Base-by-base conservation (phyloP, 805 yeast genomes). In the Suhomyces sp. region DNA sequence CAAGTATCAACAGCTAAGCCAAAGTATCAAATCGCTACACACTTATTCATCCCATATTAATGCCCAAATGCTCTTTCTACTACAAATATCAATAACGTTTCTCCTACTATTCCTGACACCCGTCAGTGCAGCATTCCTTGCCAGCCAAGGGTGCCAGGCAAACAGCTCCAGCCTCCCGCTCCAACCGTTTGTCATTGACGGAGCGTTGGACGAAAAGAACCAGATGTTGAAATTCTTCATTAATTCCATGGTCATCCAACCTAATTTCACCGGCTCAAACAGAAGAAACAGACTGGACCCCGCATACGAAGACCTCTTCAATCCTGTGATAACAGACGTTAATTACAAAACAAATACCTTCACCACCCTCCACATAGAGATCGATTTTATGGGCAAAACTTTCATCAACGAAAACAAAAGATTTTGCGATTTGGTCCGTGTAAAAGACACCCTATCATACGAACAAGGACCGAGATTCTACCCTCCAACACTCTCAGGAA, bases 281-380 rank as follows among this genome's bases (percentile, higher is more conserved):
- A 14, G 37, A 15, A 3, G 19, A n/a, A 18, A 27, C 18, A 17
- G 19, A 3, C 12, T 7, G 13, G 28, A 18, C 19, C 36, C 33
- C 9, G 33, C 26, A 11, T 23, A 31, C 16, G 14, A 19, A 28
- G 26, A 34, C n/a, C 22, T 32, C 19, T 29, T 30, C 17, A 17
- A 35, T 11, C 42, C 42, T 11, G 35, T 56, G 4, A 65, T 74
- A 7, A 44, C 57, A 10, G 80, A 75, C 40, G 72, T 73, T 20
- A 65, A 76, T 44, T 8, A 43, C 2, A 53, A 65, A 3, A 68
- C 79, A 1, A 73, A 74, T 50, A 63, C 55, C 42, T 74, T 53
- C 47, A 72, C 80, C 7, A 72, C 78, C 2, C 50, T 76, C 27
- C 76, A 72, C 35, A 70, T 72, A 9, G 58, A 60, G 23, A 53